A percentile compares a stretch with the other conserved stretches of the same genome.
Conservation (phyloP, 345 rosid species). For the Brassica nigra region DNA sequence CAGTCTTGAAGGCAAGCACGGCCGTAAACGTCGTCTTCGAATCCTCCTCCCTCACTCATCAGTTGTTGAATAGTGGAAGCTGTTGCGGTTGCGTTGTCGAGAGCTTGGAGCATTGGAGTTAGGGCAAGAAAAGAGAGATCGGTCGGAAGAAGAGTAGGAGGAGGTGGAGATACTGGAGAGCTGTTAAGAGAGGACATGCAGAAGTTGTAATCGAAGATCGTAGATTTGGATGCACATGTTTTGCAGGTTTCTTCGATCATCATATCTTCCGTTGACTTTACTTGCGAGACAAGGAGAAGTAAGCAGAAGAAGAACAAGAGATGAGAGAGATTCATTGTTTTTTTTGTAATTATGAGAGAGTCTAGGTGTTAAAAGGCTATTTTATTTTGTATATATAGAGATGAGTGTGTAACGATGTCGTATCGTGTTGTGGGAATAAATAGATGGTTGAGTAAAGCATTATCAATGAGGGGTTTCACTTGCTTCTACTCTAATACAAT, state of each 20-base stretch:
- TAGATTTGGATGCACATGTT: conserved; percentile 47
- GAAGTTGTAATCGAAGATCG: conserved; percentile 42
- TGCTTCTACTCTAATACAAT: conserved; percentile 34
- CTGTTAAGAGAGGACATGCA: conserved; percentile 49
- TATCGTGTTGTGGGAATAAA: neutral
- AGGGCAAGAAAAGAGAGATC: conserved; percentile 56
- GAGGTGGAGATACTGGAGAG: conserved; percentile 51
- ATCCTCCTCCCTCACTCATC: conserved; percentile 34
- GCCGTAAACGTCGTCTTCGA: conserved; percentile 35
- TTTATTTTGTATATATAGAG: conserved; percentile 1
- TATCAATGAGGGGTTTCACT: conserved; percentile 14
- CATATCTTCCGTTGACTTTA: conserved; percentile 33
- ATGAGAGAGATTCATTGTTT: conserved; percentile 30
- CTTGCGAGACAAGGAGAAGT: conserved; percentile 21
- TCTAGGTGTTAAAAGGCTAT: neutral
- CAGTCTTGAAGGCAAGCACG: conserved; percentile 53
- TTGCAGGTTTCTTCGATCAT: conserved; percentile 50
- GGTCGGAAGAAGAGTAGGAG: conserved; percentile 26
- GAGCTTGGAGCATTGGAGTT: conserved; percentile 58
- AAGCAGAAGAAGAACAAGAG: neutral
- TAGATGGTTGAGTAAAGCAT: conserved; percentile 34
- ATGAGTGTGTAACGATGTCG: neutral
- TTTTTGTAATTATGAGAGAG: neutral
- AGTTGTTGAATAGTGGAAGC: conserved; percentile 45
- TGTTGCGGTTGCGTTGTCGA: conserved; percentile 56